phyloP scores from a whole-genome alignment of 169 alveolate genomes.

The Blepharisma undulans region DNA sequence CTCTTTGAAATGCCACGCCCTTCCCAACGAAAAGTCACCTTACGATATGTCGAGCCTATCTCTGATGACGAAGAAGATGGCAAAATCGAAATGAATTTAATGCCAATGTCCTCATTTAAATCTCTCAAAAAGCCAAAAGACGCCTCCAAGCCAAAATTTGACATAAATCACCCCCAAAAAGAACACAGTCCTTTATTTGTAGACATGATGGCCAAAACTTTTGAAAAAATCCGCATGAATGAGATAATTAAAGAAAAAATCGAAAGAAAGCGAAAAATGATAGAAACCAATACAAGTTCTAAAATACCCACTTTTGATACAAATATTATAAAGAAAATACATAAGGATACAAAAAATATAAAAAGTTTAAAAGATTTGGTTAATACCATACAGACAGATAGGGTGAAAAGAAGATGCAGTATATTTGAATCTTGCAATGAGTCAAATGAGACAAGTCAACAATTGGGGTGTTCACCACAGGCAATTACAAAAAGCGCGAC shows the following conservation, averaged over 20 bases:
- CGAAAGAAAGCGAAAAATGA: not conserved
- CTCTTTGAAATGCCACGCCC: not conserved
- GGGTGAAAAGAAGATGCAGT: not conserved
- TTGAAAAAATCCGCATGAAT: not conserved
- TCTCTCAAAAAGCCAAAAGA: not conserved
- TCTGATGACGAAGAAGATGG: not conserved
- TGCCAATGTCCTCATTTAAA: not conserved
- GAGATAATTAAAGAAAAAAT: not conserved
- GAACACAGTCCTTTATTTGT: not conserved
- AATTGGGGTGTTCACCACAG: not conserved
- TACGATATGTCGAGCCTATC: not conserved
- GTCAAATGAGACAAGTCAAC: not conserved
- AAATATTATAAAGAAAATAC: not conserved
- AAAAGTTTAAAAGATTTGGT: not conserved
- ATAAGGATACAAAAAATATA: not conserved
- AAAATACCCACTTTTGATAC: not conserved
- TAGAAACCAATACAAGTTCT: not conserved
- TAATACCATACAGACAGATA: not conserved
- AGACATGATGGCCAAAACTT: slow-evolving; percentile 34
- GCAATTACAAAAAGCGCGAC: not conserved
- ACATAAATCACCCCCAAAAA: not conserved
- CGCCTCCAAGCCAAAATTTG: not conserved
- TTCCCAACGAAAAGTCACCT: not conserved
- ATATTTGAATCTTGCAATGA: not conserved
- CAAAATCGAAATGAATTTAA: not conserved